Percentiles rank a stretch among this genome's conserved stretches.
These are phyloP conservation scores for Rhododendron mucronatum DNA, from an alignment of 148 eudicot species.

Conservation along the genomic window DNA sequence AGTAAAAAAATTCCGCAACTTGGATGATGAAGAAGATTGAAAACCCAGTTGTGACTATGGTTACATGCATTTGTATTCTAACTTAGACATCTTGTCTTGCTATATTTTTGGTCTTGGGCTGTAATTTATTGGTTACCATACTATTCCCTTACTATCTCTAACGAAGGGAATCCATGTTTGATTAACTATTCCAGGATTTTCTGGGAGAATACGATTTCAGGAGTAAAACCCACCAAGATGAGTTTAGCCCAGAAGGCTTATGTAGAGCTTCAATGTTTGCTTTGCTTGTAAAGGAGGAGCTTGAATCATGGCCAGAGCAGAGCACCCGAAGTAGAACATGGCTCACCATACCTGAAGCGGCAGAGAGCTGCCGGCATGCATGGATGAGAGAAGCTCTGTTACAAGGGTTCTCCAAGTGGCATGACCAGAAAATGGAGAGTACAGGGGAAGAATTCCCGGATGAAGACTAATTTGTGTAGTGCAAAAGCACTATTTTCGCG, in stretches of 20 bases:
- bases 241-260: conserved; percentile 43
- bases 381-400: conserved; percentile 55
- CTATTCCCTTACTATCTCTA: background rate
- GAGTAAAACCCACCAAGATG: conserved; percentile 55
- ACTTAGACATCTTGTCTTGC: background rate
- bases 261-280: conserved; percentile 61
- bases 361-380: conserved; percentile 47
- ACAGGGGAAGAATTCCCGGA: conserved; percentile 4
- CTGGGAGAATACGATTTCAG: conserved; percentile 43
- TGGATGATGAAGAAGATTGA: background rate
- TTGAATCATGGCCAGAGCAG: conserved; percentile 54
- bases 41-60: background rate
- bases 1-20: background rate
- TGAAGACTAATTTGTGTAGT: conserved; percentile 18
- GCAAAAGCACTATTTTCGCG: background rate
- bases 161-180: background rate
- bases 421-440: conserved; percentile 13
- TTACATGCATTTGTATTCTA: background rate
- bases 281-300: conserved; percentile 53
- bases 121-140: background rate
- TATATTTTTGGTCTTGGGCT: background rate
- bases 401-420: conserved; percentile 50
- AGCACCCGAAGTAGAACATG: conserved; percentile 39
- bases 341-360: conserved; percentile 45
- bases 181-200: conserved; percentile 26